These are phyloP conservation scores for Candida incommunis DNA, from an alignment of 805 yeast genomes.

Conservation along the genomic window DNA sequence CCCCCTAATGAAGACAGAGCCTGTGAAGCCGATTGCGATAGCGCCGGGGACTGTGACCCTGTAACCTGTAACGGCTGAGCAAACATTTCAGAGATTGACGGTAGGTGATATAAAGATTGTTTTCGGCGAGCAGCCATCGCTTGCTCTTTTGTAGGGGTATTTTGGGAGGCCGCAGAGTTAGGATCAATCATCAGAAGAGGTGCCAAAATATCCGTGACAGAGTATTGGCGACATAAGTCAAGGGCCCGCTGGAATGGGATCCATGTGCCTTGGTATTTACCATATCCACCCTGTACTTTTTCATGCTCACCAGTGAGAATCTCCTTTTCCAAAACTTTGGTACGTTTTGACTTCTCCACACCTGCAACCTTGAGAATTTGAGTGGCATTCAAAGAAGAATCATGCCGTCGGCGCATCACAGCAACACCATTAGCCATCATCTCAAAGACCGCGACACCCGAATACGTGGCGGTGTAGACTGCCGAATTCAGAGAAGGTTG, in stretches of 20 bases:
- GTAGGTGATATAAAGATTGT: conserved; percentile 3
- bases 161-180: conserved; percentile 20
- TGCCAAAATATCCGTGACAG: conserved; percentile 35
- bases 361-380: conserved; percentile 58
- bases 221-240: conserved; percentile 46
- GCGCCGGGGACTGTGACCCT: conserved; percentile 7
- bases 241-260: conserved; percentile 47
- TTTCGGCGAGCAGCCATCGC: conserved; percentile 27
- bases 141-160: conserved; percentile 37
- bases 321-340: conserved; percentile 49
- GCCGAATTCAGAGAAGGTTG: background rate
- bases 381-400: conserved; percentile 59
- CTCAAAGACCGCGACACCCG: conserved; percentile 47
- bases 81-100: conserved; percentile 5
- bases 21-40: conserved; percentile 11
- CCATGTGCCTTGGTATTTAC: conserved; percentile 70
- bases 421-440: conserved; percentile 46
- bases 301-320: conserved; percentile 52
- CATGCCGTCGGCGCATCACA: conserved; percentile 50
- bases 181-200: conserved; percentile 36
- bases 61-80: conserved; percentile 10
- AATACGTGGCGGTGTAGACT: conserved; percentile 46
- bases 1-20: conserved; percentile 11
- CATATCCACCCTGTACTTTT: conserved; percentile 61
- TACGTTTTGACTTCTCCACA: conserved; percentile 48